Conservation (phyloP, 2,329 filamentous ascomycete species). For the Camillea tinctor region DNA sequence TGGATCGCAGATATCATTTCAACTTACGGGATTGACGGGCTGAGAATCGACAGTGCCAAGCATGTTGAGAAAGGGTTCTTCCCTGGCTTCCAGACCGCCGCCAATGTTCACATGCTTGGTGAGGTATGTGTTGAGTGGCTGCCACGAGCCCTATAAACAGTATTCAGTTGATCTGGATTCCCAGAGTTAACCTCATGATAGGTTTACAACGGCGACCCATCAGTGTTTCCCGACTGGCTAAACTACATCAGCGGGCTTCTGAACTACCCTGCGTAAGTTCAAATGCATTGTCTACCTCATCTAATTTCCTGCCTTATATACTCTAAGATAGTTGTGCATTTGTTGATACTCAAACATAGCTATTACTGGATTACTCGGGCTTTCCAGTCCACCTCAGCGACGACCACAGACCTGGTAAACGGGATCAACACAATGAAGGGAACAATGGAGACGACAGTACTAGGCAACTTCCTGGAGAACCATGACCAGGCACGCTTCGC, state of each 20-base stretch:
- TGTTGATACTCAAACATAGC: conserved; percentile 12
- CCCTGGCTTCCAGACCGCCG: conserved; percentile 41
- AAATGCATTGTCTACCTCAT: background rate
- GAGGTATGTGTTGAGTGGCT: conserved; percentile 34
- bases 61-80: conserved; percentile 50
- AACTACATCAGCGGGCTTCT: conserved; percentile 46
- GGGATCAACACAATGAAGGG: conserved; percentile 27
- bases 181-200: background rate
- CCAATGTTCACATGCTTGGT: conserved; percentile 49
- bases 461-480: conserved; percentile 49
- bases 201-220: conserved; percentile 45
- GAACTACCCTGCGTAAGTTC: conserved; percentile 48
- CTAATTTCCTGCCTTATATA: conserved; percentile 1
- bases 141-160: background rate
- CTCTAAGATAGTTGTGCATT: background rate
- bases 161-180: background rate
- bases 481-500: conserved; percentile 48
- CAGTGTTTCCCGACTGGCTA: conserved; percentile 45
- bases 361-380: conserved; percentile 42
- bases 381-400: conserved; percentile 29
- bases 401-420: conserved; percentile 38
- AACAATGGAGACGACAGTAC: conserved; percentile 23
- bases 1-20: conserved; percentile 49
- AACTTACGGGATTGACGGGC: conserved; percentile 52
- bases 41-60: conserved; percentile 50